These are phyloP conservation scores for Elsinoe ampelina DNA, from an alignment of 2,329 filamentous ascomycete species.

Conservation along the genomic window DNA sequence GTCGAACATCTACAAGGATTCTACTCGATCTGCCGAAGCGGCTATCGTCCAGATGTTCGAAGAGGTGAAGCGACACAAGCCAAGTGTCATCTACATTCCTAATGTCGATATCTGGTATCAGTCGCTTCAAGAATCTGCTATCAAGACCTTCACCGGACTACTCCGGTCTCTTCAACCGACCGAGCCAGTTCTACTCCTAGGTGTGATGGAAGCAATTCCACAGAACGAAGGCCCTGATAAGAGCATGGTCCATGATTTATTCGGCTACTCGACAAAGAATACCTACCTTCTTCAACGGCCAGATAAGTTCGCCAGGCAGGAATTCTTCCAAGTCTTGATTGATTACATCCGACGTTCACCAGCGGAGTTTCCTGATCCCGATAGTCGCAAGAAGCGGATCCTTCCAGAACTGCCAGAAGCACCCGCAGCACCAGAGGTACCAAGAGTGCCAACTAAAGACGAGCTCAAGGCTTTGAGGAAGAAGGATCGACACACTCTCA, in stretches of 20 bases:
- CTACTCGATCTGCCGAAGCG: constrained; percentile 70
- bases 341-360: constrained; percentile 71
- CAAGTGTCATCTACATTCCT: constrained; percentile 90
- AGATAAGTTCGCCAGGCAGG: constrained; percentile 50
- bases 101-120: constrained; percentile 81
- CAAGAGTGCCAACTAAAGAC: constrained; percentile 56
- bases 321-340: constrained; percentile 70
- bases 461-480: constrained; percentile 72
- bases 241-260: constrained; percentile 64
- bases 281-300: constrained; percentile 62
- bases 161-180: constrained; percentile 76
- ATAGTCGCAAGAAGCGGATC: constrained; percentile 75
- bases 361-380: constrained; percentile 75
- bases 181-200: constrained; percentile 79
- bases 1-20: constrained; percentile 74
- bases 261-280: constrained; percentile 77
- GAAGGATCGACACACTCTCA: constrained; percentile 73
- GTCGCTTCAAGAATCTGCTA: constrained; percentile 52
- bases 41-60: constrained; percentile 84
- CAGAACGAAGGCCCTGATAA: constrained; percentile 46
- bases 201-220: constrained; percentile 58
- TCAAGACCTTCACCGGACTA: constrained; percentile 76
- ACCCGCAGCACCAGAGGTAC: constrained; percentile 46
- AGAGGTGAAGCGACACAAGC: constrained; percentile 88
- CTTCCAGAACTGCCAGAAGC: constrained; percentile 69